phyloP scores from a whole-genome alignment of 768 basidiomycete genomes.

The Leccinum aurantiacum region DNA sequence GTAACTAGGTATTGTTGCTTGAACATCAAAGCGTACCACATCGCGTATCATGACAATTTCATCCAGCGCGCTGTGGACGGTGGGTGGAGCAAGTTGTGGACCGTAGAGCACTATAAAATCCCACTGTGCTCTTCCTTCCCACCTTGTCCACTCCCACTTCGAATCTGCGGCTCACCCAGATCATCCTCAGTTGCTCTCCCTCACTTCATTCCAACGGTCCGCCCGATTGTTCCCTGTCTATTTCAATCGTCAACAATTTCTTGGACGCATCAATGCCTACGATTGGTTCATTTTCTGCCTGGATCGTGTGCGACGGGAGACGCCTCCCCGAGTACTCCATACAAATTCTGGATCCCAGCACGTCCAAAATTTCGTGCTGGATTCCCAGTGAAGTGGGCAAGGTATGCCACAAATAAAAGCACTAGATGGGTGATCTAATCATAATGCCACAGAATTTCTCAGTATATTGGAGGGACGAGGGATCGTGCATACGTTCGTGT shows the following conservation, averaged over 20 bases:
- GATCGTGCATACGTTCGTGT: conserved; percentile 52
- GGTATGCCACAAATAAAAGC: conserved; percentile 32
- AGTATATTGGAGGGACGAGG: conserved; percentile 66
- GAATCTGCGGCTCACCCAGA: not conserved
- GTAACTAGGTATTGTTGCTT: not conserved
- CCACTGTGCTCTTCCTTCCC: too few relatives aligned
- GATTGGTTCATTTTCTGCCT: conserved; percentile 65
- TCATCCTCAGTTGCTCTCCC: not conserved
- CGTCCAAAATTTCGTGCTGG: conserved; percentile 61
- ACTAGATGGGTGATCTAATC: conserved; percentile 4
- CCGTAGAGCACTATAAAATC: too few relatives aligned
- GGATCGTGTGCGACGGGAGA: conserved; percentile 56
- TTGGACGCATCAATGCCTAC: conserved; percentile 35
- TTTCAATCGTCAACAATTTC: not conserved
- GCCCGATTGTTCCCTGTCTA: not conserved
- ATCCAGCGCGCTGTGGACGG: not conserved
- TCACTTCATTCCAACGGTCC: not conserved
- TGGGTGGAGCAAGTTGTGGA: not conserved
- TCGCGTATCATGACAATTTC: not conserved
- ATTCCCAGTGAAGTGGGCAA: conserved; percentile 61
- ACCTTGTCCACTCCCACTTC: not conserved
- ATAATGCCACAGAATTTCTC: conserved; percentile 46
- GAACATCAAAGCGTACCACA: conserved; percentile 8
- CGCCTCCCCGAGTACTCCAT: conserved; percentile 56
- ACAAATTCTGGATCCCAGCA: conserved; percentile 41